Evolutionary conservation across 371 early-diverging fungal species (phyloP).

Genomic region (Rhizopus stolonifer): DNA sequence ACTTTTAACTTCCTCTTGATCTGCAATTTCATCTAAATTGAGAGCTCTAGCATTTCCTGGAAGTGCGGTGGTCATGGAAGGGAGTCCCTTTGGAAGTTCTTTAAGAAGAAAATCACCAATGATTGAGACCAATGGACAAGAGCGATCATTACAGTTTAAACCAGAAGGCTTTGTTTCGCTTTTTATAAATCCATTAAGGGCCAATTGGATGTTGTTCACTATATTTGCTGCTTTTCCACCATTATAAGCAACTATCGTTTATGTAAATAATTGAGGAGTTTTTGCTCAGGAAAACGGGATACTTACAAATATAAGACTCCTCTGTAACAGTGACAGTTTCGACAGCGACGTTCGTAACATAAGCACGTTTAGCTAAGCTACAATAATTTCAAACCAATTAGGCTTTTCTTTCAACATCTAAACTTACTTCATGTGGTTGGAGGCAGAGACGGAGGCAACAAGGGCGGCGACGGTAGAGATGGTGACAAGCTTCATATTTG

Average conservation of each 20-base stretch:
- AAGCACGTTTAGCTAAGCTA: conserved; percentile 1
- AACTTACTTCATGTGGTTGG: not conserved
- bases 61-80: too few relatives aligned
- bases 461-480: not conserved
- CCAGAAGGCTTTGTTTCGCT: too few relatives aligned
- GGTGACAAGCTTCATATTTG: not conserved
- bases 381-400: not conserved
- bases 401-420: not conserved
- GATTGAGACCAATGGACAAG: too few relatives aligned
- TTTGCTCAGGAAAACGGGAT: too few relatives aligned
- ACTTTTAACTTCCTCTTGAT: not conserved
- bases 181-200: not conserved
- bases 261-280: too few relatives aligned
- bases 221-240: not conserved
- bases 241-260: not conserved
- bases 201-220: not conserved
- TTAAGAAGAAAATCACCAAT: too few relatives aligned
- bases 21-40: not conserved
- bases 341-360: not conserved
- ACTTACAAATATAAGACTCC: not conserved
- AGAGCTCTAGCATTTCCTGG: too few relatives aligned
- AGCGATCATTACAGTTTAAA: too few relatives aligned
- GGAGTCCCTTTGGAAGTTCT: too few relatives aligned
- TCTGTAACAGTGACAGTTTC: not conserved
- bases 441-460: not conserved